phyloP scores from a whole-genome alignment of 768 basidiomycete species.

The Kwoniella botswanensis region DNA sequence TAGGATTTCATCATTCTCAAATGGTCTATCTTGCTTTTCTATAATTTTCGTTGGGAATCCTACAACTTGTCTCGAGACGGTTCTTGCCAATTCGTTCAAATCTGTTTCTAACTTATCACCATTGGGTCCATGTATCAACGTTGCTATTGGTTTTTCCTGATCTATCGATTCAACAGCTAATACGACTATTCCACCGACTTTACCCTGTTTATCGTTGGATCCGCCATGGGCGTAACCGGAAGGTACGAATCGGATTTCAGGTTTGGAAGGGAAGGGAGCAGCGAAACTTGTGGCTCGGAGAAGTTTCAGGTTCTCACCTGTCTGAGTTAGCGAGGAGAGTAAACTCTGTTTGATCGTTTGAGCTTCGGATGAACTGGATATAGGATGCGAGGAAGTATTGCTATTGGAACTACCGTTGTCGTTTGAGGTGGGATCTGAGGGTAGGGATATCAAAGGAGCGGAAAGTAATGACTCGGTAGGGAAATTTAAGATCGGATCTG shows the following conservation, averaged over 20 bases:
- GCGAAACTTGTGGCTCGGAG: slow-evolving; percentile 57
- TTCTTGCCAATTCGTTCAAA: slow-evolving; percentile 70
- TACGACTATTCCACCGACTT: slow-evolving; percentile 61
- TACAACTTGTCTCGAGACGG: slow-evolving; percentile 80
- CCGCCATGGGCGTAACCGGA: slow-evolving; percentile 56
- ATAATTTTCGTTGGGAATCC: slow-evolving; percentile 75
- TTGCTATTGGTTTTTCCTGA: slow-evolving; percentile 54
- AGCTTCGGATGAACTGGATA: slow-evolving; percentile 66
- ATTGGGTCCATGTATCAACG: slow-evolving; percentile 48
- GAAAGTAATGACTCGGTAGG: slow-evolving; percentile 65
- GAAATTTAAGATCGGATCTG: slow-evolving; percentile 62
- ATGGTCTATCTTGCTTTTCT: slow-evolving; percentile 24
- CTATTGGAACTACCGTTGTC: too few relatives aligned
- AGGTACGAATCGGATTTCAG: slow-evolving; percentile 52
- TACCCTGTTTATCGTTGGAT: slow-evolving; percentile 59
- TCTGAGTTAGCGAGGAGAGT: slow-evolving; percentile 55
- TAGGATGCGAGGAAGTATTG: slow-evolving; percentile 54
- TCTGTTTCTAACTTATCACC: slow-evolving; percentile 62
- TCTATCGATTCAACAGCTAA: slow-evolving; percentile 60
- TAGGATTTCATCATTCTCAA: slow-evolving; percentile 48
- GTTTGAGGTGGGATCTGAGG: slow-evolving; percentile 59
- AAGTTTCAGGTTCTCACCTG: slow-evolving; percentile 59
- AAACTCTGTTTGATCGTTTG: slow-evolving; percentile 76
- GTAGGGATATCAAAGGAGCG: slow-evolving; percentile 70
- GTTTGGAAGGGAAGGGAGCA: slow-evolving; percentile 53